These are phyloP conservation scores for Candida ponderosae DNA, from an alignment of 805 yeast species.

Conservation along the genomic window DNA sequence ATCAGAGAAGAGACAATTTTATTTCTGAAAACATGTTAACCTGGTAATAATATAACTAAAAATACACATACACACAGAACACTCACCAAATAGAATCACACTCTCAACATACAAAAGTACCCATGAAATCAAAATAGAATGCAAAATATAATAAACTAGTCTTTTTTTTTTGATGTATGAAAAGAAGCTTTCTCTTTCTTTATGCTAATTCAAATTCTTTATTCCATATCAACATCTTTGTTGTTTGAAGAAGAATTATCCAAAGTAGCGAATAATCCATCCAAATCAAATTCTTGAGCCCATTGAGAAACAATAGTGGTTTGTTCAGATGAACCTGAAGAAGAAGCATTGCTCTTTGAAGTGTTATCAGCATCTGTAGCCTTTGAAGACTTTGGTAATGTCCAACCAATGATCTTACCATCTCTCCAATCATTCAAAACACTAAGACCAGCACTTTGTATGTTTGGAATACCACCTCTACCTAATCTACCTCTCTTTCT, in stretches of 20 bases:
- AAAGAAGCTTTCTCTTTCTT: too few relatives aligned
- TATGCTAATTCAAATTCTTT: background rate
- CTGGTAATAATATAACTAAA: too few relatives aligned
- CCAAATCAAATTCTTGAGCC: slow-evolving; percentile 93
- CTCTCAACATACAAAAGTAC: too few relatives aligned
- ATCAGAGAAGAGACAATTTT: too few relatives aligned
- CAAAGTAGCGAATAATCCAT: slow-evolving; percentile 53
- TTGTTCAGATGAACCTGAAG: slow-evolving; percentile 32
- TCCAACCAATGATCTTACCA: slow-evolving; percentile 91
- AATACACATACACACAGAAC: too few relatives aligned
- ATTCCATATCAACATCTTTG: slow-evolving; percentile 16
- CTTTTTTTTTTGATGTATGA: too few relatives aligned
- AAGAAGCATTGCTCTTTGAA: slow-evolving; percentile 16
- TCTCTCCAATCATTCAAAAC: slow-evolving; percentile 95
- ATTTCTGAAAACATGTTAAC: too few relatives aligned
- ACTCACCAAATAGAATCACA: too few relatives aligned
- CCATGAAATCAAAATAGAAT: too few relatives aligned
- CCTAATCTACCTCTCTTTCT: slow-evolving; percentile 89
- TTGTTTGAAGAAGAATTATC: slow-evolving; percentile 23
- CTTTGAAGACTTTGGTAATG: slow-evolving; percentile 57
- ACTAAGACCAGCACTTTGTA: slow-evolving; percentile 74
- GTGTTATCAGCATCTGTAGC: slow-evolving; percentile 21
- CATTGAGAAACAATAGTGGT: slow-evolving; percentile 81
- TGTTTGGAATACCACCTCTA: slow-evolving; percentile 87
- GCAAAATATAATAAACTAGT: too few relatives aligned